These are phyloP conservation scores for Helianthus tuberosus DNA, from an alignment of 129 eudicot genomes.

Conservation along the genomic window DNA sequence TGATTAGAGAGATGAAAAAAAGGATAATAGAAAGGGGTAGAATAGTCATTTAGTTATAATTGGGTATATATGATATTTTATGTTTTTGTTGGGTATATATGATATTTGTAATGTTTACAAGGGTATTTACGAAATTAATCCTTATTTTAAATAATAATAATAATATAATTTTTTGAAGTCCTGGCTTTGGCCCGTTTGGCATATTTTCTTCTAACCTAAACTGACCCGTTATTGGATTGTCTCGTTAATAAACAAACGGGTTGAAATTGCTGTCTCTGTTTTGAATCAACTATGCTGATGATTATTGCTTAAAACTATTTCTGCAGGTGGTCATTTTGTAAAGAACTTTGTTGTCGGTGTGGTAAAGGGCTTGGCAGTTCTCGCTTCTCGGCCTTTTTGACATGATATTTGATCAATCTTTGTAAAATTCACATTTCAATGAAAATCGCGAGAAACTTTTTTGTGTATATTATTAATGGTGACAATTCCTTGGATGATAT, in stretches of 20 bases:
- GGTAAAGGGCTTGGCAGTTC: background rate
- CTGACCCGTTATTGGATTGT: background rate
- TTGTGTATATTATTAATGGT: background rate
- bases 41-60: too few species aligned
- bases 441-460: background rate
- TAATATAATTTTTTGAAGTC: background rate
- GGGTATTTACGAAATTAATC: too few species aligned
- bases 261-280: background rate
- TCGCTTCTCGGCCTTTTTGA: background rate
- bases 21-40: too few species aligned
- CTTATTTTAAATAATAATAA: background rate
- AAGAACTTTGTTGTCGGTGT: background rate
- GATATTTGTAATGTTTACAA: too few species aligned
- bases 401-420: background rate
- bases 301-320: background rate
- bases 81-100: too few species aligned
- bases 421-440: background rate
- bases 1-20: too few species aligned
- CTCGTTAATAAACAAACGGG: background rate
- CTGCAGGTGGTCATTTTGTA: slow-evolving; percentile 13
- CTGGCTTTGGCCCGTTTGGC: background rate
- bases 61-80: too few species aligned
- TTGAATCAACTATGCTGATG: background rate
- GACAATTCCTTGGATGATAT: background rate
- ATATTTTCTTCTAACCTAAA: background rate